These are phyloP conservation scores for Stereum hirsutum DNA, from an alignment of 1,284 basidiomycete species.

Conservation along the genomic window DNA sequence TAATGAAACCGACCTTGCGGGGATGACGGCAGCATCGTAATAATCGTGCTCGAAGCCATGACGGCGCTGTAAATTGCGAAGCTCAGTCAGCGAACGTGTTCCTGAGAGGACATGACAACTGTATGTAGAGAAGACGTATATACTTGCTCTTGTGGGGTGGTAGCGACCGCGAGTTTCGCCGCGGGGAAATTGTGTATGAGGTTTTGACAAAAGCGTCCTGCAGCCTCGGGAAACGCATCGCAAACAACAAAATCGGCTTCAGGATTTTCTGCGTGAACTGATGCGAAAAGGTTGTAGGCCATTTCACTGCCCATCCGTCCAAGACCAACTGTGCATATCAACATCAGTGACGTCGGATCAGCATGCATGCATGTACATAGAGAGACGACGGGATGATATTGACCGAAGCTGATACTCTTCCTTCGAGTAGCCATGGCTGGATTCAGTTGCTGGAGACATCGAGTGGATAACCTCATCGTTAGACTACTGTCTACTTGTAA, in stretches of 20 bases:
- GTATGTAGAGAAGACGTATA: not conserved
- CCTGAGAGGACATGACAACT: not conserved
- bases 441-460: slow-evolving; percentile 2
- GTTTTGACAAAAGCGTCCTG: slow-evolving; percentile 44
- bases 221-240: slow-evolving; percentile 59
- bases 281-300: slow-evolving; percentile 77
- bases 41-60: slow-evolving; percentile 50
- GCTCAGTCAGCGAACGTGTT: slow-evolving; percentile 3
- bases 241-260: slow-evolving; percentile 64
- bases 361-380: too few species aligned
- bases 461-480: slow-evolving; percentile 1
- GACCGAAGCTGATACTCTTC: slow-evolving; percentile 61
- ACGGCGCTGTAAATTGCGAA: slow-evolving; percentile 47
- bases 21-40: slow-evolving; percentile 86
- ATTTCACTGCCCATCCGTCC: slow-evolving; percentile 80
- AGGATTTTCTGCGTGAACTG: slow-evolving; percentile 37
- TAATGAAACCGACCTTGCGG: too few species aligned
- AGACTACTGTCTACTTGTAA: not conserved
- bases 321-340: too few species aligned
- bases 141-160: slow-evolving; percentile 62
- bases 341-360: too few species aligned
- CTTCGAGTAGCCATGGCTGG: slow-evolving; percentile 23
- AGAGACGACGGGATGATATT: too few species aligned
- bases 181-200: slow-evolving; percentile 49
- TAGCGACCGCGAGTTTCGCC: slow-evolving; percentile 44